phyloP scores from a whole-genome alignment of 2,329 filamentous ascomycete species.

The Colletotrichum sp. region DNA sequence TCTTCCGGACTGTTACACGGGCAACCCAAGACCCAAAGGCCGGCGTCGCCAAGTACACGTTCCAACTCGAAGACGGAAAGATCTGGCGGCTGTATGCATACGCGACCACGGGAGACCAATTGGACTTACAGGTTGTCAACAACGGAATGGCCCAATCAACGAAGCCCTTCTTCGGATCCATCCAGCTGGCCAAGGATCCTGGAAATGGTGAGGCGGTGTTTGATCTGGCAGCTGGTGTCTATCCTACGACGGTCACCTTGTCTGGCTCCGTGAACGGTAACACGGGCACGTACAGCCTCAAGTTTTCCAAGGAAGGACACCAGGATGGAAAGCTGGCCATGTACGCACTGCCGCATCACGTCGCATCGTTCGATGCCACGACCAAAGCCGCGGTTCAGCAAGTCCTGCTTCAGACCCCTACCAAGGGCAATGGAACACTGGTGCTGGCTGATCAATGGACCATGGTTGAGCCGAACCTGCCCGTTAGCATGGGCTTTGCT shows the following conservation, averaged over 20 bases:
- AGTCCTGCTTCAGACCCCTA: slow-evolving; percentile 76
- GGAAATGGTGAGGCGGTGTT: slow-evolving; percentile 69
- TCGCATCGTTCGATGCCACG: slow-evolving; percentile 71
- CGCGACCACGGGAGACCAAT: slow-evolving; percentile 59
- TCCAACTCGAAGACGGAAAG: slow-evolving; percentile 73
- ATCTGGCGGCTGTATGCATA: slow-evolving; percentile 84
- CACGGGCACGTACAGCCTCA: slow-evolving; percentile 74
- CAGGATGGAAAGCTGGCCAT: slow-evolving; percentile 70
- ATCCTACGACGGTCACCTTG: slow-evolving; percentile 68
- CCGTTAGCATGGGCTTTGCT: slow-evolving; percentile 75
- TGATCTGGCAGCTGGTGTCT: slow-evolving; percentile 79
- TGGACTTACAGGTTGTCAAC: slow-evolving; percentile 72
- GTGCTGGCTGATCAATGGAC: slow-evolving; percentile 78
- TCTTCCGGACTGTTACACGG: slow-evolving; percentile 72
- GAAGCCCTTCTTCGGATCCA: slow-evolving; percentile 73
- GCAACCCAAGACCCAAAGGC: slow-evolving; percentile 61
- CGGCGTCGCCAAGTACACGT: slow-evolving; percentile 77
- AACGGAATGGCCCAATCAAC: slow-evolving; percentile 69
- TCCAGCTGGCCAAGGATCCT: slow-evolving; percentile 85
- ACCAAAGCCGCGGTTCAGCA: slow-evolving; percentile 56
- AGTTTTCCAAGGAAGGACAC: slow-evolving; percentile 75
- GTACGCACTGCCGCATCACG: slow-evolving; percentile 88
- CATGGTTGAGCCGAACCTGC: slow-evolving; percentile 76
- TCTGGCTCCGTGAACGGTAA: slow-evolving; percentile 65
- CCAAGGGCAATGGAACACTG: slow-evolving; percentile 80